Evolutionary conservation across 2,329 filamentous ascomycete species (phyloP), one percentile per base, ranked within the genome.

Genomic region (Sarocladium oryzae): DNA sequence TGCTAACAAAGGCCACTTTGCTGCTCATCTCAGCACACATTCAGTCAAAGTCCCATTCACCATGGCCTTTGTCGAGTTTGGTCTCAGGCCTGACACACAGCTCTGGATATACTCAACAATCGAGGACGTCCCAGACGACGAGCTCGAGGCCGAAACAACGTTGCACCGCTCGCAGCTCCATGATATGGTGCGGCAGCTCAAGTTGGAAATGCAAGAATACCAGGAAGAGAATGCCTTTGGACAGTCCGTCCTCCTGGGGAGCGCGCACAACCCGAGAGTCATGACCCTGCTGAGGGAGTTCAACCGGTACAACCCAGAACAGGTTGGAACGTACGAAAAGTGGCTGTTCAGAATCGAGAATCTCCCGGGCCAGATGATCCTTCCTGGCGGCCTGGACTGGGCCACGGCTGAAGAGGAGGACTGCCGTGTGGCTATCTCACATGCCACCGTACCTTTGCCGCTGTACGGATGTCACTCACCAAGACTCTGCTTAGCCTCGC

Each of bases 51-150:
- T 52, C 3, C 51, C 18, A 11, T 82, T 86, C 60, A 73, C 76
- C 1, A 77, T 76, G 1, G 79, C 78, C 0, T 86, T 82, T 59
- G 61, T 85, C 5, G 84, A 88, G 62, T 71, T 83, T 18, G 76
- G 76, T 3, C 72, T 72, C 51, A 72, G 75, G 0, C 81, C 79
- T 0, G 83, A 86, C 60, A 87, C 85, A 0, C 77, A 86, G 55
- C 68, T 81, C 26, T 86, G 79, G 77, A 59, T 87, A 1, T 87
- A 83, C 62, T 74, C 71, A 1, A 76, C 75, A 0, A 59, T 78
- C 2, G 76, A 82, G 53, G 64, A 68, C 52, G 50, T 54, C 7
- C 24, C 43, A 13, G 26, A 48, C 8, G 28, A 16, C n/a, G n/a
- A 48, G 16, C 15, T 20, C 6, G 10, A 18, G 15, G 28, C 10